phyloP scores from a whole-genome alignment of 768 basidiomycete species.

The Collybia sordida region DNA sequence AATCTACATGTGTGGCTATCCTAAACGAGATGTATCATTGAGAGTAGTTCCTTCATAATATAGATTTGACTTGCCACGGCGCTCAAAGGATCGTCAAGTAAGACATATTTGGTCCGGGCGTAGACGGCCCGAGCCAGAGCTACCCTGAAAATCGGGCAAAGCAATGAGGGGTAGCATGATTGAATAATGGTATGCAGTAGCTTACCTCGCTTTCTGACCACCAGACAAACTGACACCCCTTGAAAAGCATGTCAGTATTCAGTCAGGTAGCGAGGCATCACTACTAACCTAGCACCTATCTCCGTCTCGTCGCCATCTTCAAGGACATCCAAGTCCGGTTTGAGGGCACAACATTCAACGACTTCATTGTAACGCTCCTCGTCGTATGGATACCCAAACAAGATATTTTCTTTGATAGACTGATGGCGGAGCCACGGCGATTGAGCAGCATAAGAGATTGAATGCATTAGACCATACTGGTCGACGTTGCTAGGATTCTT shows the following conservation, averaged over 20 bases:
- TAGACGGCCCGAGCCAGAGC: conserved; percentile 85
- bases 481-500: conserved; percentile 65
- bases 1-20: conserved; percentile 69
- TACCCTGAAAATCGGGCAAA: conserved; percentile 43
- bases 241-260: not conserved
- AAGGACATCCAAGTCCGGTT: conserved; percentile 76
- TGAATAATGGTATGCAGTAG: not conserved
- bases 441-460: conserved; percentile 74
- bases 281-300: conserved; percentile 63
- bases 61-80: conserved; percentile 59
- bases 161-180: not conserved
- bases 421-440: conserved; percentile 70
- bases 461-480: conserved; percentile 56
- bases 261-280: conserved; percentile 8
- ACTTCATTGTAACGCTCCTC: conserved; percentile 74
- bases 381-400: conserved; percentile 73
- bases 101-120: conserved; percentile 62
- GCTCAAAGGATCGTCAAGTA: conserved; percentile 82
- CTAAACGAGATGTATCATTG: conserved; percentile 25
- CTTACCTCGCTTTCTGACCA: conserved; percentile 77
- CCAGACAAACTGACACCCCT: conserved; percentile 78
- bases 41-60: not conserved
- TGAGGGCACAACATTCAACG: conserved; percentile 82
- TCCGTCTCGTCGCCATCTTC: conserved; percentile 87
- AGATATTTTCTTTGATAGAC: conserved; percentile 78